Percentiles rank a stretch among this genome's conserved stretches.
These are phyloP conservation scores for Pythium chondricola DNA, from an alignment of 352 stramenopile species.

Conservation along the genomic window DNA sequence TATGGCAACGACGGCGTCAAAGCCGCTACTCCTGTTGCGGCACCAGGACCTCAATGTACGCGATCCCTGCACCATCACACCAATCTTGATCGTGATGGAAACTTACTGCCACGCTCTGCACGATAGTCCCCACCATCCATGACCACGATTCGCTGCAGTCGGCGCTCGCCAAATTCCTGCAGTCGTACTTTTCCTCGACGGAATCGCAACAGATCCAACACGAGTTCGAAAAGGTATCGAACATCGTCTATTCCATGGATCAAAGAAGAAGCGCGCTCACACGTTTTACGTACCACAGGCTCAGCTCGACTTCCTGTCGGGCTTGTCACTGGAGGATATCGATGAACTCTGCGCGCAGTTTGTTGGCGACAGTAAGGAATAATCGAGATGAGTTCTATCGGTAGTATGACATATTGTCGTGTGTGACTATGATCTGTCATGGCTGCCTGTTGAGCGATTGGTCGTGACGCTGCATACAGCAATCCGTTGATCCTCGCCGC, in stretches of 20 bases:
- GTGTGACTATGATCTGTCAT: background rate
- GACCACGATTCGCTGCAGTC: constrained; percentile 33
- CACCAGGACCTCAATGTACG: constrained; percentile 10
- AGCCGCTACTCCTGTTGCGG: background rate
- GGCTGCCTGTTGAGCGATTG: constrained; percentile 21
- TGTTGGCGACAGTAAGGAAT: constrained; percentile 15
- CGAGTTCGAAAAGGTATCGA: constrained; percentile 63
- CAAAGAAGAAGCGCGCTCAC: too few species aligned
- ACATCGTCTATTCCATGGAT: too few species aligned
- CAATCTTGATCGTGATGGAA: background rate
- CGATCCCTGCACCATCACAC: background rate
- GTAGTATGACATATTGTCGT: constrained; percentile 4
- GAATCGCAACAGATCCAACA: constrained; percentile 53
- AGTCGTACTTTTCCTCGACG: constrained; percentile 50
- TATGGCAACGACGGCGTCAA: constrained; percentile 16
- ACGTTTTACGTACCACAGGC: too few species aligned
- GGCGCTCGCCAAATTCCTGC: constrained; percentile 59
- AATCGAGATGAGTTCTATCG: constrained; percentile 7
- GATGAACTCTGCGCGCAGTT: constrained; percentile 73
- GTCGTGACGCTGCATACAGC: constrained; percentile 25
- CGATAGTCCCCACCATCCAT: constrained; percentile 20
- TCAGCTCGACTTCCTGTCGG: constrained; percentile 46
- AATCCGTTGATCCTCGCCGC: background rate
- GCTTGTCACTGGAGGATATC: constrained; percentile 58
- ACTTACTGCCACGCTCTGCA: background rate